Evolutionary conservation across 129 eudicot genomes (phyloP).

Genomic region (Escallonia rubra): DNA sequence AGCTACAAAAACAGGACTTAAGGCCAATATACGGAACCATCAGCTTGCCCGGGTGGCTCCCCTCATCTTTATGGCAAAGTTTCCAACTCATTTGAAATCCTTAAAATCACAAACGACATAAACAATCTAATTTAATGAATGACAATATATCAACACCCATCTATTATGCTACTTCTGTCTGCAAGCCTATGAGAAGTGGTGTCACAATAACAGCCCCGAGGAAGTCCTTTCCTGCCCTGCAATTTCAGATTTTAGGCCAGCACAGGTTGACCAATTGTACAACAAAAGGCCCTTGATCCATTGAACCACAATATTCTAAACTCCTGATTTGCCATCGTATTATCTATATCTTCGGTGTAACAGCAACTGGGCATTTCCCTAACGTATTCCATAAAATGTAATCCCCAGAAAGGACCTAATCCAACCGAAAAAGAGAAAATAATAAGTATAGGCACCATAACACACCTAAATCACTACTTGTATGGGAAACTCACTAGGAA

Average conservation of each 20-base stretch:
- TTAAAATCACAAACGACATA: too few relatives aligned
- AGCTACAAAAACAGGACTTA: neutral
- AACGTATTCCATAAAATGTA: slow-evolving; percentile 95
- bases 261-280: neutral
- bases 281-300: neutral
- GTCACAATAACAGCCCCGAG: neutral
- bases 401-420: slow-evolving; percentile 88
- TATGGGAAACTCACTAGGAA: neutral
- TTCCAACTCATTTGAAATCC: too few relatives aligned
- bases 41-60: neutral
- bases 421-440: slow-evolving; percentile 10
- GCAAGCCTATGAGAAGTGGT: neutral
- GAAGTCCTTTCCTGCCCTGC: neutral
- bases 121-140: too few relatives aligned
- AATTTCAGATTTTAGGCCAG: neutral
- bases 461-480: neutral
- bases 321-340: neutral
- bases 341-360: slow-evolving; percentile 36
- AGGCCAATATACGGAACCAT: neutral
- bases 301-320: neutral
- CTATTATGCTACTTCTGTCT: neutral
- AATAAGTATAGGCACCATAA: neutral
- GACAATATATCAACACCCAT: slow-evolving; percentile 1
- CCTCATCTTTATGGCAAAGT: neutral
- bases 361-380: slow-evolving; percentile 89